These are phyloP conservation scores for Rhododendron molle DNA, from an alignment of 148 eudicot genomes.

Conservation along the genomic window DNA sequence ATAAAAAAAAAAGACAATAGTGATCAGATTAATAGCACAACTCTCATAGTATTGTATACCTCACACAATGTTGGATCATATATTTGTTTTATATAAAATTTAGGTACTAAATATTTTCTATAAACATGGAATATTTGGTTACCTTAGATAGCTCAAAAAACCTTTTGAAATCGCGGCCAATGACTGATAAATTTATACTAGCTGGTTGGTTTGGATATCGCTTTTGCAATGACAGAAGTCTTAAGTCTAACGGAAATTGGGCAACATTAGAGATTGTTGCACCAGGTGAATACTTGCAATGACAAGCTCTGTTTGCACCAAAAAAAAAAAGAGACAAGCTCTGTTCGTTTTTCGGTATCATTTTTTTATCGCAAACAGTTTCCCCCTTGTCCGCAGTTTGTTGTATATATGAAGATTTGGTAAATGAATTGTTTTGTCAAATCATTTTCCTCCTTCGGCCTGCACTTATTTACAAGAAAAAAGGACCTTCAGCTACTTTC, in stretches of 20 bases:
- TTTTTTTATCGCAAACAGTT: background rate
- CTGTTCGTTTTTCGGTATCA: background rate
- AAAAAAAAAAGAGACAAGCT: no score
- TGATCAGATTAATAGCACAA: no score
- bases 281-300: no score
- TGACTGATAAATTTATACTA: background rate
- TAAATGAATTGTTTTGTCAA: background rate
- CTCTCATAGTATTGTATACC: background rate
- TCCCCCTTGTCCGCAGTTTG: background rate
- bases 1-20: no score
- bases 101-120: background rate
- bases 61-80: no score
- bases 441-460: background rate
- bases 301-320: no score
- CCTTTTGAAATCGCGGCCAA: background rate
- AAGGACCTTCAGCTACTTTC: background rate
- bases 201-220: background rate
- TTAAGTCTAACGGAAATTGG: background rate
- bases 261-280: background rate
- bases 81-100: no score
- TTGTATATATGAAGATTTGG: background rate
- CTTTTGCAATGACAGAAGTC: background rate
- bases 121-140: background rate
- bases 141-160: background rate
- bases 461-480: background rate